Evolutionary conservation across 208 protist genomes (phyloP), one percentile per base, ranked within the genome.

Genomic region (Porcisia hertigi): DNA sequence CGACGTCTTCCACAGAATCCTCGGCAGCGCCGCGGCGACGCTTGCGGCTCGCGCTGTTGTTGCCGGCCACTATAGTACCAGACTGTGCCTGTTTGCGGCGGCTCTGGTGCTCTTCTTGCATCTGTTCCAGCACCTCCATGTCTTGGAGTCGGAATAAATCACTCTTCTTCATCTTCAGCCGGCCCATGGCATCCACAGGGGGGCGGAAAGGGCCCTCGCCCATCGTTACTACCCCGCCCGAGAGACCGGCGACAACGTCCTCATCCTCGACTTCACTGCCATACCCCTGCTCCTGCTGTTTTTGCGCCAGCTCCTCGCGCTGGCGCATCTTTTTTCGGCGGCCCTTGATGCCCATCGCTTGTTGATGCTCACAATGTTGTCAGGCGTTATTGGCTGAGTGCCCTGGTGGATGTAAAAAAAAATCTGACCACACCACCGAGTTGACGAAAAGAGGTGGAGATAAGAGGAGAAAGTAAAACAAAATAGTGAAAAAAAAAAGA

Each of bases 111-210:
- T 97, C 88, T 64, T 97, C 91, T 45, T 85, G 85, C 66, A 94
- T 79, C 57, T 87, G 82, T 23, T 97, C 93, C 25, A 97, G 81
- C 67, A 94, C 92, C 30, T 92, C 87, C 81, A 85, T 74, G 69
- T 97, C 93, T 39, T 91, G 85, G 84, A 97, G 88, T 49, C 88
- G 89, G 82, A 88, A 97, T 52, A 92, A 84, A 45, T 97, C 91
- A 45, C 84, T 95, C 69, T 95, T 94, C 74, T 95, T 97, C 77
- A 97, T 89, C 66, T 81, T 85, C 62, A 94, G 66, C 14, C 81
- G 45, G 3, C 87, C 88, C 57, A 81, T 58, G 18, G 86, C 77
- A 70, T 92, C 81, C 39, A 89, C 69, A 12, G 88, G 89, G 25
- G 82, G 83, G 57, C 79, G 79, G 54, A 91, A 86, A 1, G 86